Evolutionary conservation across 495 filamentous ascomycete genomes (phyloP), one percentile per base, ranked within the genome.

Genomic region (Glarea lozoyensis): DNA sequence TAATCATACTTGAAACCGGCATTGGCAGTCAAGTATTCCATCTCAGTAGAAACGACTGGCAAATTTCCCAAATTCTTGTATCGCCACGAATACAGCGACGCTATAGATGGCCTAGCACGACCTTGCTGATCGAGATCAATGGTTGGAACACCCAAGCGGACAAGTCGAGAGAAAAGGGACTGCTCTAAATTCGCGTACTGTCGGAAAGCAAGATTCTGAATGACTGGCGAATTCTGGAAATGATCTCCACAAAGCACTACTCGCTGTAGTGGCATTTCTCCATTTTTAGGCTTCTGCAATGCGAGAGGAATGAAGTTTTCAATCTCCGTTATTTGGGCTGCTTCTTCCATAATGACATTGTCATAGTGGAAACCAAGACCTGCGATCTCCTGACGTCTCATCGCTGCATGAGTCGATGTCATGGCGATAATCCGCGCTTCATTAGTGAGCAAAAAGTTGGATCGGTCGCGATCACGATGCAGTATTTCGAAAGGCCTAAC

Each of bases 391-490:
- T 85, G 79, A 37, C 88, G 73, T 45, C 89, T 81, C 82, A 98
- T 99, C n/a, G 92, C 92, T 10, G 92, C 93, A 63, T 99, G 92
- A 1, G 92, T 99, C 2, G 86, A 88, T 9, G 92, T 99, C 93
- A 97, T 97, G 40, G 92, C 92, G 49, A 99, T 84, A 36, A 99
- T 88, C 4, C 92, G 79, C 10, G 92, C 92, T 59, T 97, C 92
- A 54, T 90, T 97, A 5, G 89, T 78, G 11, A 99, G 75, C 5
- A 99, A 78, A 56, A 96, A 97, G 58, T 97, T 96, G 22, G 88
- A 85, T 59, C 88, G 94, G 57, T 97, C 92, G 33, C 85, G 78
- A 29, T 87, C 80, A 24, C 79, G 78, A 29, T 88, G 77, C 40
- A 99, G 64, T 24, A 99, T 89, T 64, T 99, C 92, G 52, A 99